Evolutionary conservation across 228 moss, liverwort and hornwort species (phyloP).

Genomic region (Sphagnum fallax): DNA sequence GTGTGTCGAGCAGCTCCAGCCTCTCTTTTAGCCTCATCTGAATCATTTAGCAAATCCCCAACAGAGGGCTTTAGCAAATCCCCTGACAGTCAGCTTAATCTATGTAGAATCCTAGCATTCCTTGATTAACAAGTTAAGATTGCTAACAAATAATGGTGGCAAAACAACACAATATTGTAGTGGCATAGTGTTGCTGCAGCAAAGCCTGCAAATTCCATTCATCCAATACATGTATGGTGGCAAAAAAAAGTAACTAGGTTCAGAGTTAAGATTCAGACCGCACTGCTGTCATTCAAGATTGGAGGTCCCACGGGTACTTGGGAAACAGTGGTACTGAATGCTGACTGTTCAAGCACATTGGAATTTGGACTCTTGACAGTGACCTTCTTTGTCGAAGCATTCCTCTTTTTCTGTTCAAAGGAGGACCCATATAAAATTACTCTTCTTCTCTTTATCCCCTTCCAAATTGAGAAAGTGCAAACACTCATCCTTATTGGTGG

Average conservation of each 20-base stretch:
- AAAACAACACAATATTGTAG: too few relatives aligned
- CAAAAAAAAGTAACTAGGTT: too few relatives aligned
- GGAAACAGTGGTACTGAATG: slow-evolving; percentile 37
- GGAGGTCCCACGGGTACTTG: slow-evolving; percentile 57
- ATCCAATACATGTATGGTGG: too few relatives aligned
- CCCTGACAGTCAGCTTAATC: too few relatives aligned
- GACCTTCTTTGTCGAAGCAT: slow-evolving; percentile 24
- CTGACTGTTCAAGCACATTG: slow-evolving; percentile 49
- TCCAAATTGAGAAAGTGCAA: too few relatives aligned
- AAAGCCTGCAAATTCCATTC: too few relatives aligned
- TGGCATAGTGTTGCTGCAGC: too few relatives aligned
- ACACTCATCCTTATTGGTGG: too few relatives aligned
- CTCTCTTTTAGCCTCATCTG: slow-evolving; percentile 65
- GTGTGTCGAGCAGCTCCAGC: slow-evolving; percentile 64
- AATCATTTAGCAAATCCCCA: background rate
- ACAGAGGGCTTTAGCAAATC: too few relatives aligned
- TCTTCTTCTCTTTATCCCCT: background rate
- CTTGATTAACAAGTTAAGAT: too few relatives aligned
- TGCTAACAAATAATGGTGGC: too few relatives aligned
- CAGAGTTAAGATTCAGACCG: slow-evolving; percentile 13
- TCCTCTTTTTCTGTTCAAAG: slow-evolving; percentile 39
- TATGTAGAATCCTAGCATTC: too few relatives aligned
- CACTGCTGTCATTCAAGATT: slow-evolving; percentile 52
- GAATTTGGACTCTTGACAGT: slow-evolving; percentile 31
- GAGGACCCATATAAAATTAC: background rate